Evolutionary conservation across 768 basidiomycete species (phyloP).

Genomic region (Brasilioporus rufonigricans): DNA sequence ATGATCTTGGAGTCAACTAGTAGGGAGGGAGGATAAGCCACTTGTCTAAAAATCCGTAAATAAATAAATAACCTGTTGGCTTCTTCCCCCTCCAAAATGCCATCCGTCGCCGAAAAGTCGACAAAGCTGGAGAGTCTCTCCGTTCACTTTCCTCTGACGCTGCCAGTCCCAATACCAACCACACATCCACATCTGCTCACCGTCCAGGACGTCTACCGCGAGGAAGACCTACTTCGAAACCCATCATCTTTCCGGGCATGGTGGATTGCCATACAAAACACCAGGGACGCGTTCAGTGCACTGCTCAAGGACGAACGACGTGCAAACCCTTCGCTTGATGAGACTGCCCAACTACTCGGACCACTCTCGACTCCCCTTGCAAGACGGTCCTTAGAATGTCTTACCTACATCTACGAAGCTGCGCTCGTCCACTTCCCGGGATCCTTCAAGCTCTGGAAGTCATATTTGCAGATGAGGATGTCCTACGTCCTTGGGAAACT

Average conservation of each 20-base stretch:
- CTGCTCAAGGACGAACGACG: slow-evolving; percentile 55
- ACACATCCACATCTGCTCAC: slow-evolving; percentile 76
- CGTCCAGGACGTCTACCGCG: slow-evolving; percentile 75
- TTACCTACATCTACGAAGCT: slow-evolving; percentile 92
- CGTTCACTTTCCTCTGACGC: slow-evolving; percentile 76
- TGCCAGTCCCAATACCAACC: slow-evolving; percentile 77
- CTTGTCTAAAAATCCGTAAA: slow-evolving; percentile 5
- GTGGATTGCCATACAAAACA: slow-evolving; percentile 81
- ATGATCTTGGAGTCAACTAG: too few relatives aligned
- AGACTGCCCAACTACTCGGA: slow-evolving; percentile 63
- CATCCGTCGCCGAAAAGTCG: slow-evolving; percentile 50
- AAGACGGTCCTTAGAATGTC: slow-evolving; percentile 74
- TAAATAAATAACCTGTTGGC: not conserved
- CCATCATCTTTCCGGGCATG: slow-evolving; percentile 89
- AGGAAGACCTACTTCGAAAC: slow-evolving; percentile 92
- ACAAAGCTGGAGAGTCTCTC: slow-evolving; percentile 51
- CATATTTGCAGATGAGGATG: slow-evolving; percentile 83
- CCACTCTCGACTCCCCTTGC: slow-evolving; percentile 72
- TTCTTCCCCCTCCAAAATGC: slow-evolving; percentile 40
- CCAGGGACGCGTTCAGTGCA: slow-evolving; percentile 62
- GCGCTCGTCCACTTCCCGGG: slow-evolving; percentile 85
- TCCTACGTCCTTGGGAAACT: slow-evolving; percentile 81
- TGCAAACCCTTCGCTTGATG: slow-evolving; percentile 44
- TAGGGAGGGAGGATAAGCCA: not conserved
- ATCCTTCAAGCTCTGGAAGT: slow-evolving; percentile 95